These are phyloP conservation scores for Styphnolobium japonicum DNA, from an alignment of 306 rosid species.

Conservation along the genomic window DNA sequence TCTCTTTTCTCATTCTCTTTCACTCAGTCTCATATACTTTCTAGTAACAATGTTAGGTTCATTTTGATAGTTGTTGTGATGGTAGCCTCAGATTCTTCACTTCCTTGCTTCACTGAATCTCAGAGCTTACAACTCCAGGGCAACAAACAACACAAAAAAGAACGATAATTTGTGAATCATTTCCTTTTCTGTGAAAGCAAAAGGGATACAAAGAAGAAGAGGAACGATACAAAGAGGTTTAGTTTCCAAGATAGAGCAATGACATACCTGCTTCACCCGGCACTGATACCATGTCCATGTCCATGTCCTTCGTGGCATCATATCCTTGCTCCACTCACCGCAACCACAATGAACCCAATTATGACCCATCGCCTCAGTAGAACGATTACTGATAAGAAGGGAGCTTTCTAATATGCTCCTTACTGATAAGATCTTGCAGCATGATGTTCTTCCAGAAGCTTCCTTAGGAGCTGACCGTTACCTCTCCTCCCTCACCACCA, in stretches of 20 bases:
- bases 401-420: conserved; percentile 92
- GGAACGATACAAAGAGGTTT: not conserved
- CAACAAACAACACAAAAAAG: too few species aligned
- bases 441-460: conserved; percentile 82
- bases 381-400: too few species aligned
- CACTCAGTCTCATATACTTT: too few species aligned
- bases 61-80: too few species aligned
- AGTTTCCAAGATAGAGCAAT: conserved; percentile 28
- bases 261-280: conserved; percentile 42
- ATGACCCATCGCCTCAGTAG: conserved; percentile 16
- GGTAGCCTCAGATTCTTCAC: too few species aligned
- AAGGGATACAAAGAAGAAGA: not conserved
- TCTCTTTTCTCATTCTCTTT: too few species aligned
- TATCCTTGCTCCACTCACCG: not conserved
- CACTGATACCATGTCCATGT: conserved; percentile 27
- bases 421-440: conserved; percentile 73
- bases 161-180: not conserved
- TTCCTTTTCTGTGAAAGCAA: not conserved
- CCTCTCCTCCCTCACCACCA: conserved; percentile 87
- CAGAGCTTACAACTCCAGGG: too few species aligned
- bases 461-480: conserved; percentile 84
- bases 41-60: too few species aligned
- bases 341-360: not conserved
- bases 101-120: too few species aligned
- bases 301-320: conserved; percentile 13